Percentiles rank a stretch among this genome's conserved stretches.
Conservation (phyloP, 1,284 basidiomycete species). For the Microbotryomycetes sp. region DNA sequence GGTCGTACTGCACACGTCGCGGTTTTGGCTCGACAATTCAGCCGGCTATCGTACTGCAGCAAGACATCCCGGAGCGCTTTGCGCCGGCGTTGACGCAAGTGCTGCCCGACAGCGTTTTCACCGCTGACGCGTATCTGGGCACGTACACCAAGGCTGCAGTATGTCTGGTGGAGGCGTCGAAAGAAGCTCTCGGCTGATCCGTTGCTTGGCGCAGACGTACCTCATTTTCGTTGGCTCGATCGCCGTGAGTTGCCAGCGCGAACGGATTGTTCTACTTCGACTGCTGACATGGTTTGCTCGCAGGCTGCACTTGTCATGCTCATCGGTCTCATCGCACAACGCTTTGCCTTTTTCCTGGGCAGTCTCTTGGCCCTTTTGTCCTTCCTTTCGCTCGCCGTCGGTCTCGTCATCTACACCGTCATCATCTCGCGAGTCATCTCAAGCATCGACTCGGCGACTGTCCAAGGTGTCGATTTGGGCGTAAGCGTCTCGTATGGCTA, state of each 20-base stretch:
- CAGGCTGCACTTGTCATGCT: constrained; percentile 19
- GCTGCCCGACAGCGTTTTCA: constrained; percentile 24
- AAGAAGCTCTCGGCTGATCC: neutral
- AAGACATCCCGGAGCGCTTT: constrained; percentile 21
- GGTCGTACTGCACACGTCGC: constrained; percentile 26
- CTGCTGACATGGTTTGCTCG: neutral
- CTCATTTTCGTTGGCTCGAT: constrained; percentile 26
- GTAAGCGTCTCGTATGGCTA: constrained; percentile 30
- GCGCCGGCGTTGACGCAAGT: constrained; percentile 11
- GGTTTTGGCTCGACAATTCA: constrained; percentile 21
- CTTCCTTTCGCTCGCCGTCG: constrained; percentile 27
- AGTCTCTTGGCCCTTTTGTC: constrained; percentile 20
- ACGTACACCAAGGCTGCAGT: constrained; percentile 12
- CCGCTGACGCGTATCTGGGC: constrained; percentile 18
- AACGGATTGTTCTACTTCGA: neutral
- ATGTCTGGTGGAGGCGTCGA: neutral
- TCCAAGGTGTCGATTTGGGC: constrained; percentile 19
- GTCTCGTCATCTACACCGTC: constrained; percentile 29
- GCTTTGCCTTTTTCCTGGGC: constrained; percentile 29
- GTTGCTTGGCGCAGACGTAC: constrained; percentile 1
- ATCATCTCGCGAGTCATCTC: constrained; percentile 9
- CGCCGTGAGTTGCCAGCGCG: constrained; percentile 1
- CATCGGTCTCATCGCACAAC: constrained; percentile 29
- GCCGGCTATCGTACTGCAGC: constrained; percentile 25
- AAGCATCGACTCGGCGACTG: constrained; percentile 16